Evolutionary conservation across 331 rosid genomes (phyloP), one percentile per base, ranked within the genome.

Genomic region (Rosa hybrid): DNA sequence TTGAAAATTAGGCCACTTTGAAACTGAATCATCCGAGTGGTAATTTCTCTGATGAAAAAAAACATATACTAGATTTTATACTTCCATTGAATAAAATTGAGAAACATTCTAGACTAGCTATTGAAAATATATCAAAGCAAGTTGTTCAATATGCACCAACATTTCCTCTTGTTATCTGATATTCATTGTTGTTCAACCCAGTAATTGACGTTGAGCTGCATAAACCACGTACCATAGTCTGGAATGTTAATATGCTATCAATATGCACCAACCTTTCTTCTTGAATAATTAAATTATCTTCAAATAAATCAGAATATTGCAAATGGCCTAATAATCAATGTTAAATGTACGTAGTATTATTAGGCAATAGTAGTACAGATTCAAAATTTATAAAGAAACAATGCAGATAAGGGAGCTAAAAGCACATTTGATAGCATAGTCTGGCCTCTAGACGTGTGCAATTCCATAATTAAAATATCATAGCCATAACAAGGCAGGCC

Each of bases 111-210:
- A 45, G 72, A 49, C 73, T 46, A 38, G 57, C 48, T 12, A 57
- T 4, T 16, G 13, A 20, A 3, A 25, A 11, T 63, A n/a, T 18
- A 8, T 5, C 72, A 46, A 69, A 39, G 8, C 53, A 78, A 20
- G 2, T 27, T 3, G 3, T 50, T 39, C 71, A 69, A 54, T 12
- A 30, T 77, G 20, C 8, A 65, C 42, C 63, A 3, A 93, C 94
- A 94, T 86, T 84, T 86, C 98, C 97, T 82, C 97, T 88, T 45
- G 93, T 41, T 78, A 91, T 93, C 81, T 93, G 98, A 82, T 91
- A 93, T 85, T 93, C 98, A 34, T 93, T 93, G 88, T 91, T 93
- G 90, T 93, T 93, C 90, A 93, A 89, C 83, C 98, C 97, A 0
- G 90, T 91, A 81, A 93, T 65, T 46, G 92, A 85, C 18, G 97